Base-by-base conservation (phyloP, 805 yeast genomes). In the Kuraishia cidri region DNA sequence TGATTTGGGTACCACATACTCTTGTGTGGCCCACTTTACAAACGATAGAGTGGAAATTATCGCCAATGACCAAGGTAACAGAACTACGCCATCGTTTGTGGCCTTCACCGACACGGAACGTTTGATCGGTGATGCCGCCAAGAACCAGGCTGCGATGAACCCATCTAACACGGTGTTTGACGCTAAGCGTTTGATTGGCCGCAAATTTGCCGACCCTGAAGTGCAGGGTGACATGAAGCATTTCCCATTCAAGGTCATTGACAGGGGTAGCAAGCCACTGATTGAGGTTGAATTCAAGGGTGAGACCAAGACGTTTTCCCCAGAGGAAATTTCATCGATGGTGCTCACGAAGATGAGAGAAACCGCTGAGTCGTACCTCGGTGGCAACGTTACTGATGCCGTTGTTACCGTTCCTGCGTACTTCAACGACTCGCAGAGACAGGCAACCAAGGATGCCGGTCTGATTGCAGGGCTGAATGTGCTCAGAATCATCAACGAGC, bases 391-490 rank as follows among this genome's bases (percentile, higher is more conserved):
- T 44, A 78, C 76, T 48, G 90, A 87, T 53, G 96, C 96, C 35
- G 97, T 87, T 53, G 83, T 87, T 54, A 88, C 97, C 33, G 97
- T 87, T 45, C 96, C 97, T 34, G 97, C 97, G 39, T 87, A 87
- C 69, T 87, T 87, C 74, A 88, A 88, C 66, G 96, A 87, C 63
- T 86, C 97, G 36, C 97, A 88, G 69, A 84, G 96, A 72, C 96
- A 88, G 68, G 97, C 96, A 40, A 87, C 97, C 54, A 88, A 87
- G 72, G 96, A 87, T 62, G 95, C 97, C 39, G 97, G 96, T 72
- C 69, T 81, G 47, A 88, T 87, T 73, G 94, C 96, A 38, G 97
- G 97, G 55, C 72, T 87, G 60, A 87, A 87, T 63, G 96, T 87
- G 41, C 72, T 84, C 62, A 79, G 97, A 69, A 87, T 87, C 60